phyloP scores from a whole-genome alignment of 2,329 filamentous ascomycete species.

The Pyricularia sp. region DNA sequence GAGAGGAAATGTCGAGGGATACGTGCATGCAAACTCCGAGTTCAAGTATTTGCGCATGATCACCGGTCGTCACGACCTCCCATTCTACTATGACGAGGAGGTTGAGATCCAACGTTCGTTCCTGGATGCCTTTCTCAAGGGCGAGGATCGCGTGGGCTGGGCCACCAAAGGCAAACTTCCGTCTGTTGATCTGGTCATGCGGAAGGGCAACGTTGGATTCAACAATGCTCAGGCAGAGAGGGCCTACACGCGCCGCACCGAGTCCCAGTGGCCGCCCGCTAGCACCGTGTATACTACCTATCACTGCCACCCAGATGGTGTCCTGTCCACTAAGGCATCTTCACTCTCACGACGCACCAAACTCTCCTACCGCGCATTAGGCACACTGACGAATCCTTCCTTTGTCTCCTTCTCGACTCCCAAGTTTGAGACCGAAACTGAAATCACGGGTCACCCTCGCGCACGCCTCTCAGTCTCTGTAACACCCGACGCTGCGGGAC shows the following conservation, averaged over 20 bases:
- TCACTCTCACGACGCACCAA: slow-evolving; percentile 19
- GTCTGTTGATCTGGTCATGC: slow-evolving; percentile 49
- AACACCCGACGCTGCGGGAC: slow-evolving; percentile 10
- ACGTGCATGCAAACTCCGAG: slow-evolving; percentile 50
- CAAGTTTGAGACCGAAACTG: slow-evolving; percentile 52
- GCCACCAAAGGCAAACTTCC: slow-evolving; percentile 44
- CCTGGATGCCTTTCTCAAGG: slow-evolving; percentile 62
- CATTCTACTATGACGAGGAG: slow-evolving; percentile 63
- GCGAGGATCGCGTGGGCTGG: slow-evolving; percentile 55
- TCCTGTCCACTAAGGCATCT: slow-evolving; percentile 18
- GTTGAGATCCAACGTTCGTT: slow-evolving; percentile 60
- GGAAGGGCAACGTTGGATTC: slow-evolving; percentile 58
- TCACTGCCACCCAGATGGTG: slow-evolving; percentile 40
- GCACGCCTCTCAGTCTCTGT: slow-evolving; percentile 56
- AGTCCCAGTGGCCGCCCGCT: slow-evolving; percentile 58
- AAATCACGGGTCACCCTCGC: slow-evolving; percentile 60
- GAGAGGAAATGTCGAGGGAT: slow-evolving; percentile 60
- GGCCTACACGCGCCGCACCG: slow-evolving; percentile 41
- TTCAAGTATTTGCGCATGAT: slow-evolving; percentile 63
- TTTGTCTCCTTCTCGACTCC: slow-evolving; percentile 47
- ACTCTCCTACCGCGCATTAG: slow-evolving; percentile 50
- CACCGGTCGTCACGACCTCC: slow-evolving; percentile 60
- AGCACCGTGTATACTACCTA: slow-evolving; percentile 54
- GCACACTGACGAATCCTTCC: slow-evolving; percentile 37
- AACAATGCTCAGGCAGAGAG: slow-evolving; percentile 54